These are phyloP conservation scores for Schizosaccharomyces japonicus DNA, from an alignment of 805 yeast genomes.

Conservation along the genomic window DNA sequence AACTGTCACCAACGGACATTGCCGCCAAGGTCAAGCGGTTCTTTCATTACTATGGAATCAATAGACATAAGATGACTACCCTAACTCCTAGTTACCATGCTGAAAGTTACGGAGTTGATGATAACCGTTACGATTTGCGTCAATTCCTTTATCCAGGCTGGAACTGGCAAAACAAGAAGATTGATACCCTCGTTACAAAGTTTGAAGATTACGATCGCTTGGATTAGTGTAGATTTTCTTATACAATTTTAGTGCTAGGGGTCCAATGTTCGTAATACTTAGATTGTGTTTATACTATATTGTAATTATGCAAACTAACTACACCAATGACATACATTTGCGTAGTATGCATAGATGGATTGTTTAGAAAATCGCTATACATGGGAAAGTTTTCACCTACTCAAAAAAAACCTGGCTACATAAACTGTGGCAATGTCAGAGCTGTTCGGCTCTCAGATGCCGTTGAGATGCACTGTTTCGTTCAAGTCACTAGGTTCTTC, in stretches of 20 bases:
- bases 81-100: constrained; percentile 94
- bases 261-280: too few relatives aligned
- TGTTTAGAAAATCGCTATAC: too few relatives aligned
- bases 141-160: constrained; percentile 89
- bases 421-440: too few relatives aligned
- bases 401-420: too few relatives aligned
- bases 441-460: too few relatives aligned
- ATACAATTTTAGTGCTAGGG: too few relatives aligned
- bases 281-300: too few relatives aligned
- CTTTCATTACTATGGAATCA: constrained; percentile 80
- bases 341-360: too few relatives aligned
- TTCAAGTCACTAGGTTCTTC: neutral
- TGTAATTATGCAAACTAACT: too few relatives aligned
- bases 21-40: constrained; percentile 83
- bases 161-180: constrained; percentile 71
- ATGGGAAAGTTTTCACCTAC: too few relatives aligned
- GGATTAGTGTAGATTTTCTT: too few relatives aligned
- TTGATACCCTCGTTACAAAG: constrained; percentile 49
- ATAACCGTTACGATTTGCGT: constrained; percentile 80
- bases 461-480: neutral
- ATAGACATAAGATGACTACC: constrained; percentile 94
- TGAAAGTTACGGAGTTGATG: constrained; percentile 94
- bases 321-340: too few relatives aligned
- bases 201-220: constrained; percentile 12
- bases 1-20: constrained; percentile 55